phyloP scores from a whole-genome alignment of 202 grass and related monocot species.

The Bolboschoenoplectus hybrid region DNA sequence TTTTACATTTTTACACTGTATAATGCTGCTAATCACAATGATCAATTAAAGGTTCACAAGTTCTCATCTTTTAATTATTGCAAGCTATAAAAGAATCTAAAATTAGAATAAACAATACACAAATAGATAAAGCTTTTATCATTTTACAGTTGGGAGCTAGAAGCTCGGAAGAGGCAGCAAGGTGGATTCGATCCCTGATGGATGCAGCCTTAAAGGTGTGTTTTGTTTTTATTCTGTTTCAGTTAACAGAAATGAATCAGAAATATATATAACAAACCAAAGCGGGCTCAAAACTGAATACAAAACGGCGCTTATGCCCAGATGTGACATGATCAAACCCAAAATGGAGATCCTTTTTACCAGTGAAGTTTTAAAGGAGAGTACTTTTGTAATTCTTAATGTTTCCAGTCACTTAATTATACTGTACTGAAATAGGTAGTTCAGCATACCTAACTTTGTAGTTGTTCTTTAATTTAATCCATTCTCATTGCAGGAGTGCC shows the following conservation, averaged over 20 bases:
- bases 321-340: neutral
- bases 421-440: neutral
- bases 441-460: neutral
- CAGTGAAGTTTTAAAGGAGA: neutral
- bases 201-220: slow-evolving; percentile 82
- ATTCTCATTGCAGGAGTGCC: slow-evolving; percentile 46
- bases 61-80: slow-evolving; percentile 5
- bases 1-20: slow-evolving; percentile 96
- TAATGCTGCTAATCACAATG: slow-evolving; percentile 80
- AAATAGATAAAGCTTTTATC: slow-evolving; percentile 18
- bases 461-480: neutral
- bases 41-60: slow-evolving; percentile 76
- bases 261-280: slow-evolving; percentile 9
- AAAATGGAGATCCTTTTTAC: neutral
- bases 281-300: slow-evolving; percentile 3
- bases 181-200: slow-evolving; percentile 87
- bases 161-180: slow-evolving; percentile 98
- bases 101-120: neutral
- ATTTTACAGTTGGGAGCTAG: slow-evolving; percentile 82
- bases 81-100: neutral
- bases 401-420: neutral
- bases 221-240: slow-evolving; percentile 35
- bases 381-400: neutral
- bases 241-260: neutral
- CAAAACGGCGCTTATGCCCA: neutral